Conservation (phyloP, 2,329 filamentous ascomycete genomes). For the Cordyceps farinosa region DNA sequence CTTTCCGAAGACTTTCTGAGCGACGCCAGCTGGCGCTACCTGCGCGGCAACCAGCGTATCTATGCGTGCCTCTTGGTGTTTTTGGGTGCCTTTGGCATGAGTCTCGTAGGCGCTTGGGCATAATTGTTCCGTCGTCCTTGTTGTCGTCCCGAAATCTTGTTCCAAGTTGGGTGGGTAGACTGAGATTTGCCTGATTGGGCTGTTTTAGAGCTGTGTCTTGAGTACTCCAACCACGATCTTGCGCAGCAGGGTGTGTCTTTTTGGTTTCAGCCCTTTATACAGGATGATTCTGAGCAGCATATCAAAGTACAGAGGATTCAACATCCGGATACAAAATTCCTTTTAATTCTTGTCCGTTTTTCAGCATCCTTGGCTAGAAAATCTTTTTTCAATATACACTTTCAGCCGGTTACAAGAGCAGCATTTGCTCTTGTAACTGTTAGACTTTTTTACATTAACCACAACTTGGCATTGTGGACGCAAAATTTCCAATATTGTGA, state of each 20-base stretch:
- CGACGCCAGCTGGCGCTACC: conserved; percentile 57
- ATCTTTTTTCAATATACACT: neutral
- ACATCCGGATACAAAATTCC: conserved; percentile 11
- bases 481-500: neutral
- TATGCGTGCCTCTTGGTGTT: conserved; percentile 56
- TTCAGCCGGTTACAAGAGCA: neutral
- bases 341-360: conserved; percentile 12
- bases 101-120: conserved; percentile 61
- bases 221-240: conserved; percentile 8
- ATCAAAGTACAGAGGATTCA: conserved; percentile 16
- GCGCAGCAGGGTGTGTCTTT: neutral
- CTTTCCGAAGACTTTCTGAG: conserved; percentile 68
- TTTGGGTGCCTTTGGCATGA: conserved; percentile 59
- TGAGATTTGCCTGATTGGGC: neutral
- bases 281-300: neutral
- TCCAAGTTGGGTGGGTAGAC: neutral
- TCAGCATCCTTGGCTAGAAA: neutral
- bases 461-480: neutral
- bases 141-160: neutral
- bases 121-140: conserved; percentile 28
- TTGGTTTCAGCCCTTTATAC: neutral
- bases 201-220: neutral
- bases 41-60: conserved; percentile 51
- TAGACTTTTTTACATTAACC: neutral
- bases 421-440: neutral